Percentiles rank a stretch among this genome's conserved stretches.
Evolutionary conservation across 2,329 filamentous ascomycete genomes (phyloP).

Genomic region (Daldinia sp.): DNA sequence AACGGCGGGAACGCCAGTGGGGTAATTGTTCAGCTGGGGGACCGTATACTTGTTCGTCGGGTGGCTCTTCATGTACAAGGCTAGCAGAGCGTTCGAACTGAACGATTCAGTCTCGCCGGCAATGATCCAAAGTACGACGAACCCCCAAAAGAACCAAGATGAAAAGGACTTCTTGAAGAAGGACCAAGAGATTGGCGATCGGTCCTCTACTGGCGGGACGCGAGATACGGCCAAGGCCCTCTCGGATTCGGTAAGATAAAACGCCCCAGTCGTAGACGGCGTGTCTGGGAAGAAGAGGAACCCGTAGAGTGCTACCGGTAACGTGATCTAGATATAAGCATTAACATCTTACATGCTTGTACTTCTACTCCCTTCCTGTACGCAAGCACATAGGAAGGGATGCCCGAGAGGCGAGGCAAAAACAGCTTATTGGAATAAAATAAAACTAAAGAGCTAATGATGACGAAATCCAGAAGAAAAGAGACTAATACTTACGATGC

Average conservation of each 20-base stretch:
- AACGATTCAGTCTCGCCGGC: constrained; percentile 77
- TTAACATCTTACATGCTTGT: constrained; percentile 1
- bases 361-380: neutral
- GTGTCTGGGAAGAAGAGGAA: constrained; percentile 63
- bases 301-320: constrained; percentile 65
- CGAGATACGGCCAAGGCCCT: constrained; percentile 51
- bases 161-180: constrained; percentile 65
- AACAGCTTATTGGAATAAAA: neutral
- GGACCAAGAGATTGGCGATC: constrained; percentile 55
- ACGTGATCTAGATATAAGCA: constrained; percentile 51
- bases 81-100: constrained; percentile 67
- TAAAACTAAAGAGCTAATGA: neutral
- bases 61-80: constrained; percentile 59
- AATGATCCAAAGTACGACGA: constrained; percentile 72
- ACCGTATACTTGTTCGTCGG: constrained; percentile 55
- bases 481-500: constrained; percentile 33
- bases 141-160: constrained; percentile 72
- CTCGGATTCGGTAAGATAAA: constrained; percentile 54
- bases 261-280: constrained; percentile 57
- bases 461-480: neutral
- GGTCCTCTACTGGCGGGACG: constrained; percentile 50
- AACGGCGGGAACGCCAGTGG: constrained; percentile 63
- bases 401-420: neutral
- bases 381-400: neutral
- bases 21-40: constrained; percentile 64